These are phyloP conservation scores for Chrysosporium keratinophilum DNA, from an alignment of 2,329 filamentous ascomycete species.

Conservation along the genomic window DNA sequence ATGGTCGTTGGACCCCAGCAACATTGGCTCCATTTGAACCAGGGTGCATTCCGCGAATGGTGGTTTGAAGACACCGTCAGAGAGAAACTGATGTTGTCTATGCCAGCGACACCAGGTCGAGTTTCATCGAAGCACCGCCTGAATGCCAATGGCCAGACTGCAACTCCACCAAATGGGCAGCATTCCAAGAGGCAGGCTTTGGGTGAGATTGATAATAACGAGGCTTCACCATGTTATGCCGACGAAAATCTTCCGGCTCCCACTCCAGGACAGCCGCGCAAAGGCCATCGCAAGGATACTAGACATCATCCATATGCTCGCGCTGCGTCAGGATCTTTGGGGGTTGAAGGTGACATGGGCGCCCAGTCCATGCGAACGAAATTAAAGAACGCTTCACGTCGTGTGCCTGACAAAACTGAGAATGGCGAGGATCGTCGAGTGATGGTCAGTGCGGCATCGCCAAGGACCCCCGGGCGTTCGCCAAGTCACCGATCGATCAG, in stretches of 20 bases:
- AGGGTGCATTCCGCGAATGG: conserved; percentile 96
- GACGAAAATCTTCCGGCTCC: conserved; percentile 91
- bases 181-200: conserved; percentile 69
- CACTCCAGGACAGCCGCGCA: conserved; percentile 89
- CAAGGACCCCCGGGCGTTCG: conserved; percentile 57
- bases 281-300: conserved; percentile 66
- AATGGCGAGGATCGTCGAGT: conserved; percentile 77
- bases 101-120: conserved; percentile 44
- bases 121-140: conserved; percentile 49
- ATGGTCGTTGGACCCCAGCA: conserved; percentile 99
- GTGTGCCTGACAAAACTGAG: conserved; percentile 49
- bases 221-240: conserved; percentile 36
- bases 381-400: conserved; percentile 19
- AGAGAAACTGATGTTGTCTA: conserved; percentile 56
- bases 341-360: conserved; percentile 26
- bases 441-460: conserved; percentile 53
- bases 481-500: conserved; percentile 57
- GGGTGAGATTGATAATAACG: conserved; percentile 86
- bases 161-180: conserved; percentile 74
- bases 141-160: conserved; percentile 57
- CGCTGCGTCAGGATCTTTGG: conserved; percentile 40
- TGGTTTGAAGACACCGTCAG: conserved; percentile 73
- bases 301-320: conserved; percentile 64
- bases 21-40: conserved; percentile 97
- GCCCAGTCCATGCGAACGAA: conserved; percentile 14